phyloP scores from a whole-genome alignment of 176 grass and related monocot species.

The Stipa capillata region DNA sequence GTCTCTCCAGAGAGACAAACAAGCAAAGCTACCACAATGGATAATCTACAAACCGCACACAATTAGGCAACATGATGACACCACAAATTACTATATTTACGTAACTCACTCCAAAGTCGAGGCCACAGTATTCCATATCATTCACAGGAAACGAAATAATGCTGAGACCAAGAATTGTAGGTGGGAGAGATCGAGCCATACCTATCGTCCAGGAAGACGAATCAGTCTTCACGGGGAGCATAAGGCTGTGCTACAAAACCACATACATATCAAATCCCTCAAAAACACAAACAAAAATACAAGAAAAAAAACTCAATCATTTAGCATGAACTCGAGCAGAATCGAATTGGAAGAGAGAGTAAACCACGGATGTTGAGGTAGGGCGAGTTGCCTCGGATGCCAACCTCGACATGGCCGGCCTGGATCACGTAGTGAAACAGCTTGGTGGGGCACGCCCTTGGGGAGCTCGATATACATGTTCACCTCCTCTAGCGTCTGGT shows the following conservation, averaged over 20 bases:
- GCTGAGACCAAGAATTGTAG: not conserved
- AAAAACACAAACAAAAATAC: not conserved
- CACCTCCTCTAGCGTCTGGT: constrained; percentile 91
- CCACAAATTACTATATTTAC: not conserved
- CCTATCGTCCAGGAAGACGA: constrained; percentile 96
- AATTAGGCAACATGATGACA: not conserved
- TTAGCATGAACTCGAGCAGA: not conserved
- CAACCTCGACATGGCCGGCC: constrained; percentile 66
- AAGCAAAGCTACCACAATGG: not conserved
- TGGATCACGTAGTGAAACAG: constrained; percentile 75
- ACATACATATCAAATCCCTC: not conserved
- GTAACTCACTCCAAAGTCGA: not conserved
- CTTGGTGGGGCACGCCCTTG: constrained; percentile 59
- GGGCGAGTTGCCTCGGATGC: constrained; percentile 77
- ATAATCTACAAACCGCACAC: not conserved
- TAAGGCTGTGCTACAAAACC: constrained; percentile 63
- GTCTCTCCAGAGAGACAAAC: not conserved
- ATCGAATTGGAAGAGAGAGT: not conserved
- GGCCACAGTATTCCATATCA: not conserved
- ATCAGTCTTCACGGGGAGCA: constrained; percentile 78
- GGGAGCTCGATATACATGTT: constrained; percentile 95
- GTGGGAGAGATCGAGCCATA: not conserved
- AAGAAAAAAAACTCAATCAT: not conserved
- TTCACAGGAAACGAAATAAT: not conserved
- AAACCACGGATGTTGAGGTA: constrained; percentile 72